Percentiles rank a stretch among this genome's conserved stretches.
Evolutionary conservation across 768 basidiomycete species (phyloP).

Genomic region (Tylopilus subfusipes): DNA sequence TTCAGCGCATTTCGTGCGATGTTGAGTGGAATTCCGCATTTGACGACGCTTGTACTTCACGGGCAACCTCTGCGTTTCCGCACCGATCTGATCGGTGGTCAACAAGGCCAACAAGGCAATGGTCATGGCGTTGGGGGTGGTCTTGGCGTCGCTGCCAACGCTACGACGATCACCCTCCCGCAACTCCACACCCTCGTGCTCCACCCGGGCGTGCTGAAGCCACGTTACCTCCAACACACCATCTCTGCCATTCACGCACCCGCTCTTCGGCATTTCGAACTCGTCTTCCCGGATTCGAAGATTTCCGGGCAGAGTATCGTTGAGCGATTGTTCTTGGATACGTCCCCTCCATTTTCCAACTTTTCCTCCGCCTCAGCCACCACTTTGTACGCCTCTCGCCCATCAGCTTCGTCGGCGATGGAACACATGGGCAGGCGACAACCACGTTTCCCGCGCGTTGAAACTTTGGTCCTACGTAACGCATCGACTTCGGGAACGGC

Average conservation of each 20-base stretch:
- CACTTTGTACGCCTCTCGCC: not conserved
- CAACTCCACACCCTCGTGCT: slow-evolving; percentile 29
- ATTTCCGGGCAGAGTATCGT: slow-evolving; percentile 25
- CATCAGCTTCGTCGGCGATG: not conserved
- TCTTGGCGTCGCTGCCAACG: not conserved
- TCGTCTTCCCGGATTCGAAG: slow-evolving; percentile 31
- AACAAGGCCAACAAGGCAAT: slow-evolving; percentile 1
- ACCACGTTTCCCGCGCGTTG: slow-evolving; percentile 27
- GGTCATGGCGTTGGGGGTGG: not conserved
- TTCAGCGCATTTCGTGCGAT: slow-evolving; percentile 25
- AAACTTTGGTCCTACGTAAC: slow-evolving; percentile 27
- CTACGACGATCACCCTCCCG: slow-evolving; percentile 18
- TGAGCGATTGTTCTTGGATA: slow-evolving; percentile 24
- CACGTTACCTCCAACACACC: slow-evolving; percentile 31
- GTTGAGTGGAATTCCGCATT: slow-evolving; percentile 20
- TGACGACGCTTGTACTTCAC: slow-evolving; percentile 26
- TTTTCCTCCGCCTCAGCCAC: not conserved
- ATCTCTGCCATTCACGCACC: slow-evolving; percentile 28
- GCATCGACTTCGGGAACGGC: slow-evolving; percentile 23
- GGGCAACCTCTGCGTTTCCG: slow-evolving; percentile 30
- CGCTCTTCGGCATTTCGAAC: slow-evolving; percentile 30
- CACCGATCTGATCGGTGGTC: slow-evolving; percentile 7
- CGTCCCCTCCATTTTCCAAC: not conserved
- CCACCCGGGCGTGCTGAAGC: slow-evolving; percentile 30
- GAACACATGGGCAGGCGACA: slow-evolving; percentile 7